phyloP scores from a whole-genome alignment of 2,329 filamentous ascomycete genomes.

The Epichloe uncinata region DNA sequence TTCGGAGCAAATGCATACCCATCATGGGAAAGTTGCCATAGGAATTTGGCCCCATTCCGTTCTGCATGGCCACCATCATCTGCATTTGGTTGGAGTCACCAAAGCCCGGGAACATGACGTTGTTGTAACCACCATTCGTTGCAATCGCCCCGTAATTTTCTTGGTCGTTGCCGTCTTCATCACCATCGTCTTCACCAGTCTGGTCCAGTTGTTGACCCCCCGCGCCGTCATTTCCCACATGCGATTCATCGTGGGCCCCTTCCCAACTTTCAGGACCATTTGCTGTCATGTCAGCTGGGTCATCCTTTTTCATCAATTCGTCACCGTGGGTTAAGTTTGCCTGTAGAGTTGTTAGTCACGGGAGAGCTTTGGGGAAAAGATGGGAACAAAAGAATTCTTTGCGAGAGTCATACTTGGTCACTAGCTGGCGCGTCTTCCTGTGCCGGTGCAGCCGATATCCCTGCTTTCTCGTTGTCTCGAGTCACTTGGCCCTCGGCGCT shows the following conservation, averaged over 20 bases:
- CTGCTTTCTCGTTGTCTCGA: neutral
- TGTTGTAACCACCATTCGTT: conserved; percentile 35
- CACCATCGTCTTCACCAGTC: conserved; percentile 7
- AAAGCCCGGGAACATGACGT: conserved; percentile 46
- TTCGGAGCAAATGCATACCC: conserved; percentile 46
- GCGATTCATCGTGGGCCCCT: neutral
- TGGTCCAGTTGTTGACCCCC: conserved; percentile 5
- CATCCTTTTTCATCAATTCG: neutral
- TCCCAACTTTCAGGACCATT: conserved; percentile 2
- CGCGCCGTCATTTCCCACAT: neutral
- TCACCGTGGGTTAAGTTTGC: neutral
- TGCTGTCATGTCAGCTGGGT: neutral
- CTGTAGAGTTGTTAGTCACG: neutral
- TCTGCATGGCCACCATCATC: conserved; percentile 66
- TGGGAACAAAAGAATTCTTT: neutral
- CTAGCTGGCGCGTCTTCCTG: neutral
- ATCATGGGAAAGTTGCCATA: conserved; percentile 63
- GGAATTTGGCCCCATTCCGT: conserved; percentile 43
- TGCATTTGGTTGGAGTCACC: conserved; percentile 67
- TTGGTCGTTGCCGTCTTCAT: conserved; percentile 15
- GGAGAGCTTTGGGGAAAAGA: neutral
- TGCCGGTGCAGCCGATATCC: neutral
- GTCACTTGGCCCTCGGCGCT: neutral
- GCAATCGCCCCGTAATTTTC: conserved; percentile 23
- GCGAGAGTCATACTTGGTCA: conserved; percentile 1